Base-by-base conservation (phyloP, 768 basidiomycete species). In the Suillus spraguei region DNA sequence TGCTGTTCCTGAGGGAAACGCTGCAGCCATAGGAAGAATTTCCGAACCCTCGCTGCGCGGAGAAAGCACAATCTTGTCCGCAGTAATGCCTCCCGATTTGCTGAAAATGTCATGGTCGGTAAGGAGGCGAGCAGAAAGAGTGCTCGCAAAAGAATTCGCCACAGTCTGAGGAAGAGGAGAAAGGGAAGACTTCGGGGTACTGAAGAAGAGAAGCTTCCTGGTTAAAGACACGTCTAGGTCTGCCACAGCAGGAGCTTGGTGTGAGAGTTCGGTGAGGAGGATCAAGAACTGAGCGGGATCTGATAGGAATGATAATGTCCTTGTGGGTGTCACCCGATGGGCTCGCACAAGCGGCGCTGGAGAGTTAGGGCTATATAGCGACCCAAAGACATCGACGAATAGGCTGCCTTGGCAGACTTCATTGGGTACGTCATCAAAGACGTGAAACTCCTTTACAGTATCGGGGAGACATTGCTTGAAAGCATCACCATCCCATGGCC, bases 371-470 rank as follows among this genome's bases (percentile, higher is more conserved):
- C 81, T 75, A 58, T 89, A 80, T 22, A 89, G 75, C 20, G 83
- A 79, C 44, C 85, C 78, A 66, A 92, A 85, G 44, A 94, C 88
- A 67, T 93, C 89, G n/a, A 83, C 77, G 67, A 88, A 92, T 24
- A 95, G 80, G 16, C 78, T 77, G 1, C 92, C 91, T 68, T 87
- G 86, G 1, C 85, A 81, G 32, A 82, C 78, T 42, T 83, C 75
- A 54, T 83, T 82, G 3, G 88, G 84, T 13, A 92, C 90, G 66
- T 96, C 94, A 65, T 94, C 92, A 33, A 94, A 76, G 63, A 96
- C 89, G 68, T 92, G 83, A 8, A 96, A 78, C 32, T 75, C 77
- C 69, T 78, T 81, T 24, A 81, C 88, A 17, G 83, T 83, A 7
- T 79, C 59, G 7, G 94, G 94, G 39, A 96, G 70, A 32, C 83